These are phyloP conservation scores for Lachnellula suecica DNA, from an alignment of 2,329 filamentous ascomycete genomes.

Conservation along the genomic window DNA sequence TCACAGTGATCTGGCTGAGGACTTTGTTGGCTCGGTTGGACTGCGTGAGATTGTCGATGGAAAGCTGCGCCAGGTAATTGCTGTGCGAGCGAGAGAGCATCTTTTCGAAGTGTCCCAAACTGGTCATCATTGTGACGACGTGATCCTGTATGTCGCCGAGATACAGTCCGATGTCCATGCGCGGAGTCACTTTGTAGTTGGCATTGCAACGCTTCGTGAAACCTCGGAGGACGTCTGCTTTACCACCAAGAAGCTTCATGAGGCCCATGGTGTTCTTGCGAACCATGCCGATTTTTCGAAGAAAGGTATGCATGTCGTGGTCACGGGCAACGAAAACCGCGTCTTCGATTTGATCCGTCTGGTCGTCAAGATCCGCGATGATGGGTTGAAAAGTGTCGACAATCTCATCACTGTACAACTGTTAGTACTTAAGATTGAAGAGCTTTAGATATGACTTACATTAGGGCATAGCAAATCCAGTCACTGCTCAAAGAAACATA, in stretches of 20 bases:
- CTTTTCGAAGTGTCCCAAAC: conserved; percentile 93
- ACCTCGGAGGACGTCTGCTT: conserved; percentile 96
- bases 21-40: conserved; percentile 87
- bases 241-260: conserved; percentile 89
- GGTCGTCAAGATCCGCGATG: conserved; percentile 81
- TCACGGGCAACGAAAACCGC: conserved; percentile 89
- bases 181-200: conserved; percentile 90
- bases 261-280: conserved; percentile 94
- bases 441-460: conserved; percentile 62
- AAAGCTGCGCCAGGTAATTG: conserved; percentile 94
- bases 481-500: conserved; percentile 93
- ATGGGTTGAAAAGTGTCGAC: conserved; percentile 93
- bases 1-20: conserved; percentile 90
- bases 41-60: conserved; percentile 85
- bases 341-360: conserved; percentile 92
- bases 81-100: conserved; percentile 92
- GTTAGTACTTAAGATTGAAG: conserved; percentile 6
- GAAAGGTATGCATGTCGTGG: conserved; percentile 84
- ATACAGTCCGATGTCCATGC: conserved; percentile 95
- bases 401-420: conserved; percentile 74
- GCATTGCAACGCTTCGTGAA: conserved; percentile 99
- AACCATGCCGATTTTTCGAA: conserved; percentile 84
- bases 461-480: conserved; percentile 98
- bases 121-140: conserved; percentile 99
- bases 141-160: conserved; percentile 98